Percentiles rank a stretch among this genome's conserved stretches.
These are phyloP conservation scores for Ocimum tenuiflorum DNA, from an alignment of 257 asterid species.

Conservation along the genomic window DNA sequence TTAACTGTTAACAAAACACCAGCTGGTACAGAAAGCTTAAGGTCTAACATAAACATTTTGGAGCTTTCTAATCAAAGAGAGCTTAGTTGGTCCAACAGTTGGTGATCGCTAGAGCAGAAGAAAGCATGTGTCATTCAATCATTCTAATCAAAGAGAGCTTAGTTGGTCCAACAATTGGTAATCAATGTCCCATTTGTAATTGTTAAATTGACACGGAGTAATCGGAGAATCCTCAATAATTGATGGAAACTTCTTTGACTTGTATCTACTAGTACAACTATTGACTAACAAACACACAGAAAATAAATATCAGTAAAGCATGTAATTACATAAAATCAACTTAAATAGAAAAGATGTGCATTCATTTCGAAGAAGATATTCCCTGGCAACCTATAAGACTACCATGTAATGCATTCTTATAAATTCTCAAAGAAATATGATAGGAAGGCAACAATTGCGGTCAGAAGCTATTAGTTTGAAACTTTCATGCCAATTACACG, in stretches of 20 bases:
- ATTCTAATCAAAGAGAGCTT: no score
- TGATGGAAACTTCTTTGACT: neutral
- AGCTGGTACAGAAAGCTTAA: neutral
- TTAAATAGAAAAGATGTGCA: neutral
- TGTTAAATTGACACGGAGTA: neutral
- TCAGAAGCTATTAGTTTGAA: conserved; percentile 10
- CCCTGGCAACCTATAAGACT: conserved; percentile 3
- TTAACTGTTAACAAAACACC: conserved; percentile 1
- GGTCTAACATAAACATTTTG: neutral
- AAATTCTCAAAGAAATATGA: neutral
- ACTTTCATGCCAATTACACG: neutral
- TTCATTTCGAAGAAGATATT: conserved; percentile 4
- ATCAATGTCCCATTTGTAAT: neutral
- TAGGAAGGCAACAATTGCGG: neutral
- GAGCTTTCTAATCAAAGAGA: neutral
- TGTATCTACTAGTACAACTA: no score
- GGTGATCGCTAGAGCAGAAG: neutral
- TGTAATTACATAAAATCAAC: neutral
- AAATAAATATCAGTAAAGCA: neutral
- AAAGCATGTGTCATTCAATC: neutral
- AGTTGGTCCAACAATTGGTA: no score
- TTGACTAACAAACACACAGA: no score
- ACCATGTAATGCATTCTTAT: neutral
- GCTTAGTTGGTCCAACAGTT: neutral
- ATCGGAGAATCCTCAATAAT: neutral